These are phyloP conservation scores for Crithidia fasciculata DNA, from an alignment of 208 protist species.

Conservation along the genomic window DNA sequence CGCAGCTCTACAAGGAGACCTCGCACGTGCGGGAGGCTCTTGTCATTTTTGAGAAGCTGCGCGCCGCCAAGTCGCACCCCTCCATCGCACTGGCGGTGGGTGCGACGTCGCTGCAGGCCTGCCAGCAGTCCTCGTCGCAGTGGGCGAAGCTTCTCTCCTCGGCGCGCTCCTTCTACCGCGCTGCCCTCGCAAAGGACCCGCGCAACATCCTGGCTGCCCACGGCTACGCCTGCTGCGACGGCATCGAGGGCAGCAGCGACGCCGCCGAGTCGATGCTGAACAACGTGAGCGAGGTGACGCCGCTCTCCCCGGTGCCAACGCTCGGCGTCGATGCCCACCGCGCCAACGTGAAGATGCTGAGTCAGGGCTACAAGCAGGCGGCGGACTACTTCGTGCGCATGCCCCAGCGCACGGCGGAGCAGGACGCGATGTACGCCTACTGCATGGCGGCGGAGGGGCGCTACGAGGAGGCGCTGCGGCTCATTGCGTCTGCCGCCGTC, in stretches of 20 bases:
- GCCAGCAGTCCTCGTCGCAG: conserved; percentile 59
- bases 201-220: conserved; percentile 83
- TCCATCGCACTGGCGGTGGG: conserved; percentile 66
- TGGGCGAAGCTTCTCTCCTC: conserved; percentile 48
- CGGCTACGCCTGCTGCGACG: conserved; percentile 85
- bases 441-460: conserved; percentile 66
- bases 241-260: conserved; percentile 62
- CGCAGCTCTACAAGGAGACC: conserved; percentile 64
- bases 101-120: conserved; percentile 65
- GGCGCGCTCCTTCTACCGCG: conserved; percentile 55
- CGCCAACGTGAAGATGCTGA: conserved; percentile 78
- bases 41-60: conserved; percentile 43
- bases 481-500: conserved; percentile 40
- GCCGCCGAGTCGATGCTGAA: conserved; percentile 74
- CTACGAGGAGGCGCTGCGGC: conserved; percentile 66
- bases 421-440: conserved; percentile 73
- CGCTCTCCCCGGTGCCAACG: conserved; percentile 62
- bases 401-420: conserved; percentile 42
- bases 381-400: conserved; percentile 70
- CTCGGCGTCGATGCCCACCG: conserved; percentile 61
- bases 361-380: conserved; percentile 78
- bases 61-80: conserved; percentile 39
- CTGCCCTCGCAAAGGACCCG: conserved; percentile 62
- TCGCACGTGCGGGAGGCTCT: conserved; percentile 49
- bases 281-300: conserved; percentile 66